Percentiles rank a stretch among this genome's conserved stretches.
Evolutionary conservation across 805 yeast species (phyloP).

Genomic region (Metschnikowia rubicola): DNA sequence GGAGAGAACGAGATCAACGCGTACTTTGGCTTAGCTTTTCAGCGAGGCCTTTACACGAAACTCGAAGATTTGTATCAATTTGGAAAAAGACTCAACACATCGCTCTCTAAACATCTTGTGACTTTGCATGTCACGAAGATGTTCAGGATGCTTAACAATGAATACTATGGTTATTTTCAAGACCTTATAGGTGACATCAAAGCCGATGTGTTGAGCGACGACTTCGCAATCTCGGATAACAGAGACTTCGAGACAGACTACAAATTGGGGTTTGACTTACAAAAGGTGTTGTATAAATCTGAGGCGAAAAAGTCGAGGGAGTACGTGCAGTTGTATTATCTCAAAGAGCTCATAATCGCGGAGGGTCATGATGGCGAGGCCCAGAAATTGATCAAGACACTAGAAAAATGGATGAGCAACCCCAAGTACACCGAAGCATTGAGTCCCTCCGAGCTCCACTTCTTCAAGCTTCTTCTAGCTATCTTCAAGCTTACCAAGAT

Average conservation of each 20-base stretch:
- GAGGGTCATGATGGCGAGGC: slow-evolving; percentile 26
- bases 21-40: slow-evolving; percentile 51
- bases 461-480: slow-evolving; percentile 26
- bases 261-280: slow-evolving; percentile 44
- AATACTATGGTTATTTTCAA: slow-evolving; percentile 28
- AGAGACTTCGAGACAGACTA: slow-evolving; percentile 57
- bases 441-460: slow-evolving; percentile 24
- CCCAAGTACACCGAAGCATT: slow-evolving; percentile 9
- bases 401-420: slow-evolving; percentile 25
- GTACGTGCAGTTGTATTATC: slow-evolving; percentile 34
- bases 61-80: slow-evolving; percentile 64
- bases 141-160: slow-evolving; percentile 30
- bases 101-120: slow-evolving; percentile 44
- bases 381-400: slow-evolving; percentile 22
- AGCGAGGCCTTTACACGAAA: slow-evolving; percentile 60
- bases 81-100: slow-evolving; percentile 46
- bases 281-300: slow-evolving; percentile 14
- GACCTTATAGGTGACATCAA: slow-evolving; percentile 16
- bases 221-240: slow-evolving; percentile 43
- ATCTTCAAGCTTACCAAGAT: slow-evolving; percentile 26
- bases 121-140: slow-evolving; percentile 32
- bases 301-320: slow-evolving; percentile 15
- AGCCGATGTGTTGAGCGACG: slow-evolving; percentile 13
- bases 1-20: slow-evolving; percentile 49
- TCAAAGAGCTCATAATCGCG: slow-evolving; percentile 40